Conservation (phyloP, 2,329 filamentous ascomycete species). For the Gyromitra esculenta region DNA sequence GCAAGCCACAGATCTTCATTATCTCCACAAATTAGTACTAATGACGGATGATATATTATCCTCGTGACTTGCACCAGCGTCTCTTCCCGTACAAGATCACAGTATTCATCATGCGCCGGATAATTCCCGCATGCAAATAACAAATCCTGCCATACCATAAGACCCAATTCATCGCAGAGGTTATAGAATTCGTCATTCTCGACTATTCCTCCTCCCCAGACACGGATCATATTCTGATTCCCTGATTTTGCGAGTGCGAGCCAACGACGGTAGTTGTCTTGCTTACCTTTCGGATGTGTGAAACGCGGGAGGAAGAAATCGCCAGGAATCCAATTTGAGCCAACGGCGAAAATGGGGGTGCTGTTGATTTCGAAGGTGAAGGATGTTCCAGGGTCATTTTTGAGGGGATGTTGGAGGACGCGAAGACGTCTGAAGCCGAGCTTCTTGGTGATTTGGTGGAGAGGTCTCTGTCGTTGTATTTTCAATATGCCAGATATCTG, state of each 20-base stretch:
- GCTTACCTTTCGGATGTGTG: constrained; percentile 70
- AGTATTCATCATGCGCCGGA: constrained; percentile 70
- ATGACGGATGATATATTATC: constrained; percentile 84
- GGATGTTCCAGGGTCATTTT: constrained; percentile 71
- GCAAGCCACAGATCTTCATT: constrained; percentile 74
- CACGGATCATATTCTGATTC: constrained; percentile 81
- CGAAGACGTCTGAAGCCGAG: constrained; percentile 74
- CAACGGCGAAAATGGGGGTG: constrained; percentile 79
- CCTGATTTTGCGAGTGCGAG: constrained; percentile 78
- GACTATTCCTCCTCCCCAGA: constrained; percentile 80
- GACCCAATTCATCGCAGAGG: constrained; percentile 73
- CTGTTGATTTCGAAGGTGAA: constrained; percentile 84
- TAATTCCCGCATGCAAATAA: constrained; percentile 77
- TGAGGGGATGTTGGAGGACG: constrained; percentile 68
- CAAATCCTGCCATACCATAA: constrained; percentile 78
- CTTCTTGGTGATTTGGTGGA: constrained; percentile 69
- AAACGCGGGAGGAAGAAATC: constrained; percentile 81
- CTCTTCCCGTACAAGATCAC: constrained; percentile 70
- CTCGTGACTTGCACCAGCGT: constrained; percentile 74
- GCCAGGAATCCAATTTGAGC: constrained; percentile 84
- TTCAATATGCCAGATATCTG: background rate
- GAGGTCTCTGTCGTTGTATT: background rate
- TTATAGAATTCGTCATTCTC: constrained; percentile 76
- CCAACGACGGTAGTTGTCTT: constrained; percentile 76
- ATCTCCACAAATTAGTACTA: constrained; percentile 89